Base-by-base conservation (phyloP, 2,329 filamentous ascomycete species). In the Ceratocystis colombiana region DNA sequence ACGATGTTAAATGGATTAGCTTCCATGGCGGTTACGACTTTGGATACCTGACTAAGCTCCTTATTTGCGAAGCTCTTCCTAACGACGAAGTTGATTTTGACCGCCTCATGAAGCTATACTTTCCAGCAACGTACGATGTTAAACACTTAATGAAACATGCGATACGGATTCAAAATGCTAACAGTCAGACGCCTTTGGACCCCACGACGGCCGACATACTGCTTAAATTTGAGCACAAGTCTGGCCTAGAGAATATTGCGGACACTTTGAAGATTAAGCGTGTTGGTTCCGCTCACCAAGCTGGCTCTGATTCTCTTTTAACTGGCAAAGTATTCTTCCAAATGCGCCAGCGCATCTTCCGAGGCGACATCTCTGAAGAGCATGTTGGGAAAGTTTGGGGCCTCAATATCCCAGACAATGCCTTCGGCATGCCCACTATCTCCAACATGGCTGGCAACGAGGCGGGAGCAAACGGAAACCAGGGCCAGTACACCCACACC, bases 21-120 rank as follows among this genome's bases (percentile, higher is more conserved):
- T 97, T 97, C 77, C 94, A 99, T 75, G 94, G 90, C 33, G 94
- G 93, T 68, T 99, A 99, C 76, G 94, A 99, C 78, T 97, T 99
- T 76, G 94, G 92, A 62, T 97, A 97, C 73, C 80, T 99, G 61
- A 92, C 95, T 73, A 99, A 99, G 77, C 86, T 96, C 67, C 86
- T 99, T 74, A 87, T 89, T 67, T 89, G 89, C 76, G 83, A 86
- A 70, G 85, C 88, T 57, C 80, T 99, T 6, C 94, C 94, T 0
- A 89, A 91, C 71, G 90, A 96, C 71, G 94, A 97, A 74, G 83
- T 87, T 62, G 87, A 94, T 69, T 99, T 97, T 75, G 89, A 95
- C 73, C 84, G 87, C 72, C 84, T 93, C 61, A 90, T 97, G 76
- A 89, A 89, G 73, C 87, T 90, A 61, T 97, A 93, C 80, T 99